phyloP scores from a whole-genome alignment of 441 rosid species.

The Erysimum cheiri region DNA sequence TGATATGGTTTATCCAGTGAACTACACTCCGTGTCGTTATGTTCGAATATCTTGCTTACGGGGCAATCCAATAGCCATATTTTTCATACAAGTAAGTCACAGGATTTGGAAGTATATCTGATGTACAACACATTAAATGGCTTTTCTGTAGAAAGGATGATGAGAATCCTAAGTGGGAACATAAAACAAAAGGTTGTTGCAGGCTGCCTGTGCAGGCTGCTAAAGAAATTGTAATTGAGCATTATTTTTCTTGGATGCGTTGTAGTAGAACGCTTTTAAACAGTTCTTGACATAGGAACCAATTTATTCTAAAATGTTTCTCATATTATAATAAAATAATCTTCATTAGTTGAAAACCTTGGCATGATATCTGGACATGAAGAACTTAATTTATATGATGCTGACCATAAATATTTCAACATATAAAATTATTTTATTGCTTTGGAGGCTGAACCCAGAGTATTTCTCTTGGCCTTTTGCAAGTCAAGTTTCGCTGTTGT shows the following conservation, averaged over 20 bases:
- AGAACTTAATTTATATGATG: neutral
- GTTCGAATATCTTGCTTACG: slow-evolving; percentile 87
- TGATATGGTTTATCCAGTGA: slow-evolving; percentile 79
- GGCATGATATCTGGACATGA: neutral
- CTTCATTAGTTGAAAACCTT: neutral
- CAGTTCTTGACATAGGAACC: neutral
- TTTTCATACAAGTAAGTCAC: slow-evolving; percentile 75
- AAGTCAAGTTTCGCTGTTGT: neutral
- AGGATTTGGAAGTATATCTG: slow-evolving; percentile 13
- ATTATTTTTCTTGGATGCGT: neutral
- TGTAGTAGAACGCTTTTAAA: neutral
- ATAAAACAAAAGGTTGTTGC: neutral
- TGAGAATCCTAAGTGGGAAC: neutral
- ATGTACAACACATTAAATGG: neutral
- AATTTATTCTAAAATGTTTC: neutral
- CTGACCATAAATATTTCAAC: neutral
- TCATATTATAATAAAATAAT: neutral
- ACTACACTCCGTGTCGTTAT: slow-evolving; percentile 83
- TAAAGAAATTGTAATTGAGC: neutral
- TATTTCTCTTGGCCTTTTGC: slow-evolving; percentile 14
- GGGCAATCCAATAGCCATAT: slow-evolving; percentile 88
- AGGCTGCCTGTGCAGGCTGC: slow-evolving; percentile 3
- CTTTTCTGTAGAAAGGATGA: neutral
- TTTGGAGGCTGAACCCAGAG: neutral
- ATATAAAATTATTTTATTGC: slow-evolving; percentile 7